Percentiles rank a stretch among this genome's conserved stretches.
Conservation (phyloP, 106 monocot genomes). For the Dioscorea dumetorum region DNA sequence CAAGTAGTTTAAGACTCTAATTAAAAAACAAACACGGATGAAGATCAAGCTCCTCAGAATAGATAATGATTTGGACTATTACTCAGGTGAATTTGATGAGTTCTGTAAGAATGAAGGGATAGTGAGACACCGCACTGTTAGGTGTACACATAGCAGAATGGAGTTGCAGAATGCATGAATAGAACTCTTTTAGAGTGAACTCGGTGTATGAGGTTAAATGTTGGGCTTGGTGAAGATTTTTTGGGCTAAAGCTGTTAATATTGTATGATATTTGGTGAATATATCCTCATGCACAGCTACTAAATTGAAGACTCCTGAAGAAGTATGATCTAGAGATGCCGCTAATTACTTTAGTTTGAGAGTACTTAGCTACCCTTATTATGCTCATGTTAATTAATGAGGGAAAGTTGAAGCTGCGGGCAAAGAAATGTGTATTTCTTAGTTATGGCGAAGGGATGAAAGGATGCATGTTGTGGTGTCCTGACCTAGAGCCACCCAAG, state of each 20-base stretch:
- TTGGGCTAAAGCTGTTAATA: not conserved
- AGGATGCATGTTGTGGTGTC: not conserved
- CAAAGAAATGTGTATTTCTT: not conserved
- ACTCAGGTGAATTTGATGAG: too few species aligned
- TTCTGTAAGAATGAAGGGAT: too few species aligned
- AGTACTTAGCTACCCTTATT: not conserved
- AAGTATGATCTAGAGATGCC: not conserved
- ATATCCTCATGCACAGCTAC: not conserved
- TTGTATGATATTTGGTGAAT: constrained; percentile 1
- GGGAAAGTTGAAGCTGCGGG: not conserved
- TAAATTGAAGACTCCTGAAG: not conserved
- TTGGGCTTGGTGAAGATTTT: not conserved
- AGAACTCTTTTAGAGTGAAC: too few species aligned
- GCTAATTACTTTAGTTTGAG: not conserved
- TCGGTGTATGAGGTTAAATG: too few species aligned
- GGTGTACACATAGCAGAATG: too few species aligned
- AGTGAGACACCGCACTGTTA: too few species aligned
- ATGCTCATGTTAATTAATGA: too few species aligned
- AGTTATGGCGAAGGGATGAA: not conserved
- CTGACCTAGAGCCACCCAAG: not conserved
- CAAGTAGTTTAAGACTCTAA: too few species aligned
- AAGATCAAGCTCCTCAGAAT: too few species aligned
- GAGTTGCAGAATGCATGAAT: too few species aligned
- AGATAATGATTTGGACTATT: too few species aligned
- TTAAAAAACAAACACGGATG: too few species aligned